Conservation (phyloP, 192 early-diverging fungal genomes). For the Phlyctochytrium arcticum region DNA sequence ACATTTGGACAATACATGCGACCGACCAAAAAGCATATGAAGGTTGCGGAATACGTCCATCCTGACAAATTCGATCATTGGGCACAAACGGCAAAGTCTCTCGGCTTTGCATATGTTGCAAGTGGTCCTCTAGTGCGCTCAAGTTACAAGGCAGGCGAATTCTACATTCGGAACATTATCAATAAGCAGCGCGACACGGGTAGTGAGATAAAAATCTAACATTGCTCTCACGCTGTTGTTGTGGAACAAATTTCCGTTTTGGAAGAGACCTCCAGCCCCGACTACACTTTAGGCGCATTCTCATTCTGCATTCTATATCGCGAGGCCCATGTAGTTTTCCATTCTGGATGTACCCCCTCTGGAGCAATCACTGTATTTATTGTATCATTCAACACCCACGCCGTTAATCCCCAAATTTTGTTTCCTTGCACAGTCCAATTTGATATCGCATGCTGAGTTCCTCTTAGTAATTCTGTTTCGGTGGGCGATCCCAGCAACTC, state of each 20-base stretch:
- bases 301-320: too few species aligned
- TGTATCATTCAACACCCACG: constrained; percentile 63
- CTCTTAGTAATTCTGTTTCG: constrained; percentile 43
- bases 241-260: too few species aligned
- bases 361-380: constrained; percentile 26
- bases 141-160: constrained; percentile 96
- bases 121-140: constrained; percentile 91
- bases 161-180: constrained; percentile 78
- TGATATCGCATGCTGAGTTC: constrained; percentile 45
- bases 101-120: constrained; percentile 96
- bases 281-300: too few species aligned
- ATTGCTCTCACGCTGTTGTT: too few species aligned
- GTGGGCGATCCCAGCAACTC: constrained; percentile 52
- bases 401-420: constrained; percentile 59
- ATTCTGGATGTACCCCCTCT: neutral
- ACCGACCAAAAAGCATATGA: constrained; percentile 99
- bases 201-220: too few species aligned
- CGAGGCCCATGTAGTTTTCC: neutral
- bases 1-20: constrained; percentile 99
- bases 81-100: constrained; percentile 66
- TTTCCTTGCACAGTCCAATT: constrained; percentile 52
- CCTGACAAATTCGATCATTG: constrained; percentile 91
- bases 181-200: neutral
- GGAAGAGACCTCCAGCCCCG: too few species aligned
- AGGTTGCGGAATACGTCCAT: constrained; percentile 88